Conservation (phyloP, 495 filamentous ascomycete species). For the Penicillium malachiteum region DNA sequence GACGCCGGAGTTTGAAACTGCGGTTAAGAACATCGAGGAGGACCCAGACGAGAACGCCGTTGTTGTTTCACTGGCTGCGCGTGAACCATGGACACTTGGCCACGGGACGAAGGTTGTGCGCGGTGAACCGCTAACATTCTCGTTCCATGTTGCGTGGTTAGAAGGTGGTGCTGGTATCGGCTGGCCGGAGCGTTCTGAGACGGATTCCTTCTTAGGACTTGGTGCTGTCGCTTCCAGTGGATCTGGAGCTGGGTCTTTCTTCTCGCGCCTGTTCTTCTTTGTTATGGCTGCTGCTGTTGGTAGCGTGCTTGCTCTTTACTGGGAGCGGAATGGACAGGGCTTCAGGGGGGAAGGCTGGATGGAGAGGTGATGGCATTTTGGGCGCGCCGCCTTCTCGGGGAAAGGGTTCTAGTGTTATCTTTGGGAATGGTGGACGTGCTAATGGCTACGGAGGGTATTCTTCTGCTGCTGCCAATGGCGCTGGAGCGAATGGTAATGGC, state of each 20-base stretch:
- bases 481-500: conserved; percentile 17
- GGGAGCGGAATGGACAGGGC: conserved; percentile 42
- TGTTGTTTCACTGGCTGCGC: conserved; percentile 38
- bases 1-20: conserved; percentile 63
- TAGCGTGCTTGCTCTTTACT: conserved; percentile 44
- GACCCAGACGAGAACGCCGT: conserved; percentile 35
- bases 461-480: conserved; percentile 12
- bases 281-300: conserved; percentile 46
- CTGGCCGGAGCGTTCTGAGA: conserved; percentile 32
- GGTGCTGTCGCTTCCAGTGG: conserved; percentile 14
- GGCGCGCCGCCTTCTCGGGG: conserved; percentile 30
- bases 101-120: conserved; percentile 70
- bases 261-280: conserved; percentile 43
- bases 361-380: conserved; percentile 47
- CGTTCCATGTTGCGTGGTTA: conserved; percentile 84
- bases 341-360: conserved; percentile 27
- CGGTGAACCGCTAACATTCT: conserved; percentile 78
- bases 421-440: conserved; percentile 44
- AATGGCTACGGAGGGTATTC: conserved; percentile 56
- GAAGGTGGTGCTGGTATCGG: conserved; percentile 59
- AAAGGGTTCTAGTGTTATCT: conserved; percentile 36
- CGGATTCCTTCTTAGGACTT: conserved; percentile 41
- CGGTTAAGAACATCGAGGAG: conserved; percentile 30
- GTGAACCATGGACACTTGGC: conserved; percentile 46
- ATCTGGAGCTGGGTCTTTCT: conserved; percentile 21